These are phyloP conservation scores for Xylaria flabelliformis DNA, from an alignment of 495 filamentous ascomycete genomes.

Conservation along the genomic window DNA sequence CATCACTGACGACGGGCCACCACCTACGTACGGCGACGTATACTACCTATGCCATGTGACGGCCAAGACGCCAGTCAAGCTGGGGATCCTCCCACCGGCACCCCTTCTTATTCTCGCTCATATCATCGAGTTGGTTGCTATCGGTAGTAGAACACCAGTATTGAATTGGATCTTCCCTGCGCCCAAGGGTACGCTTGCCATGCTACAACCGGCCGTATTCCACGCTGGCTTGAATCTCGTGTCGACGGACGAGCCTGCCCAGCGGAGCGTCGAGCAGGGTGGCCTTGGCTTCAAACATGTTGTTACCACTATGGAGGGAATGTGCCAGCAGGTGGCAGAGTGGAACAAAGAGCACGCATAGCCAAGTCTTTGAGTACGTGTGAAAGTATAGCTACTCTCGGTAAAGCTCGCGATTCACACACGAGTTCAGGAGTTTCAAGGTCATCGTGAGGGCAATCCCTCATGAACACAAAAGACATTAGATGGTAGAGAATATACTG, in stretches of 20 bases:
- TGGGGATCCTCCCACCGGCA: constrained; percentile 47
- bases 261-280: constrained; percentile 53
- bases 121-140: constrained; percentile 51
- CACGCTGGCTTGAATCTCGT: constrained; percentile 50
- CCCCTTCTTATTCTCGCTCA: constrained; percentile 56
- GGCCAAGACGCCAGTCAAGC: constrained; percentile 39
- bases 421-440: neutral
- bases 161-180: constrained; percentile 47
- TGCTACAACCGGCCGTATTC: constrained; percentile 60
- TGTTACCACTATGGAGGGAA: constrained; percentile 55
- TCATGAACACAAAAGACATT: neutral
- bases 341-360: constrained; percentile 51
- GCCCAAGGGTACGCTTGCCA: constrained; percentile 44
- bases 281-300: constrained; percentile 58
- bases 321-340: constrained; percentile 57
- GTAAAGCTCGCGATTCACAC: neutral
- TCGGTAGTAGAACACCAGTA: constrained; percentile 44
- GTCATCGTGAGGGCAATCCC: neutral
- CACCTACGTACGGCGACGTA: constrained; percentile 42
- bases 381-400: neutral
- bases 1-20: constrained; percentile 48
- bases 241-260: constrained; percentile 55
- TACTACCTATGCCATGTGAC: constrained; percentile 36
- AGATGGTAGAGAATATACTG: neutral
- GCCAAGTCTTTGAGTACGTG: neutral